These are phyloP conservation scores for Cystobasidiaceae sp. DNA, from an alignment of 1,284 basidiomycete genomes.

Conservation along the genomic window DNA sequence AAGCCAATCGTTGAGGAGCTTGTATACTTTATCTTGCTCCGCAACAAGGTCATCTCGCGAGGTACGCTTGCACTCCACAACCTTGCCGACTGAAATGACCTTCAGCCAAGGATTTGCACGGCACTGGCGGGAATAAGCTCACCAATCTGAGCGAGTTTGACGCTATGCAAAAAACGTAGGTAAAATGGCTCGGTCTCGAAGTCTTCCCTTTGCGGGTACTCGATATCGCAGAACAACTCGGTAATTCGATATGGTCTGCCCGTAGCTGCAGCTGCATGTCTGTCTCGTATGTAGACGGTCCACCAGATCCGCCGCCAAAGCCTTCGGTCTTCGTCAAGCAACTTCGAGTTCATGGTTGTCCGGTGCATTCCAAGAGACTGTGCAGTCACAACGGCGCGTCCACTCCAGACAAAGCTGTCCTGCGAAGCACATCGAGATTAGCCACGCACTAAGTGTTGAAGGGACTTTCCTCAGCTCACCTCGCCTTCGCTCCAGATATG, in stretches of 20 bases:
- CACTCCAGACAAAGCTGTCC: conserved; percentile 11
- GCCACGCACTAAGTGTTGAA: too few relatives aligned
- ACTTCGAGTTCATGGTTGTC: not conserved
- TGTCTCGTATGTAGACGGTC: conserved; percentile 1
- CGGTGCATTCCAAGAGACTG: conserved; percentile 1
- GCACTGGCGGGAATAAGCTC: not conserved
- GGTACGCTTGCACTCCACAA: conserved; percentile 7
- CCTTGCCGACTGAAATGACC: conserved; percentile 4
- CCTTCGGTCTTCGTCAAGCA: not conserved
- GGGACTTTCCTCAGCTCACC: too few relatives aligned
- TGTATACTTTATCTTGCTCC: not conserved
- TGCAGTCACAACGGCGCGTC: not conserved
- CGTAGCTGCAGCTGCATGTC: conserved; percentile 9
- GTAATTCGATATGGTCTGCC: conserved; percentile 3
- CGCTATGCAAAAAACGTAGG: conserved; percentile 1
- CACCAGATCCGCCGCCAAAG: conserved; percentile 1
- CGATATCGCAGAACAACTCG: conserved; percentile 7
- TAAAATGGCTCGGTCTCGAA: not conserved
- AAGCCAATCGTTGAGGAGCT: not conserved
- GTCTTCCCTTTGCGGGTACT: not conserved
- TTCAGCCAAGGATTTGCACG: too few relatives aligned
- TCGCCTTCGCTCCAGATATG: conserved; percentile 13
- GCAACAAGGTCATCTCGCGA: not conserved
- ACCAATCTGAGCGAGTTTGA: not conserved
- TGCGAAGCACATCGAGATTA: too few relatives aligned